Evolutionary conservation across 441 rosid genomes (phyloP).

Genomic region (Isatis lusitanica): DNA sequence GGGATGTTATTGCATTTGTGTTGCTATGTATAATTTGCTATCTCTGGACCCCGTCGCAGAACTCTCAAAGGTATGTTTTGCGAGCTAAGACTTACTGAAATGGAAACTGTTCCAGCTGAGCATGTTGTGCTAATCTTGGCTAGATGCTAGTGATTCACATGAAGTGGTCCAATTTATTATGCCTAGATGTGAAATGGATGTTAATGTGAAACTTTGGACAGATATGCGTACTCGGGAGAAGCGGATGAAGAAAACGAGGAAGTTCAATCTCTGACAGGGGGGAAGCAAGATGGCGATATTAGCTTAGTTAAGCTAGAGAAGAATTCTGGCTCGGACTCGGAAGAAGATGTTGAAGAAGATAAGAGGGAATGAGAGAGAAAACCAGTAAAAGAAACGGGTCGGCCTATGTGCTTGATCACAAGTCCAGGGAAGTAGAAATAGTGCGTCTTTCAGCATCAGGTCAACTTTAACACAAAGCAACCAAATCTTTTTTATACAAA

Average conservation of each 20-base stretch:
- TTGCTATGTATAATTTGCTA: slow-evolving; percentile 86
- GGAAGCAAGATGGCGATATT: slow-evolving; percentile 65
- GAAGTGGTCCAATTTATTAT: background rate
- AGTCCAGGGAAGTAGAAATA: slow-evolving; percentile 6
- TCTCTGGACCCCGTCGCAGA: slow-evolving; percentile 96
- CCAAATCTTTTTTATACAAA: background rate
- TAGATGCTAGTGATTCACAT: slow-evolving; percentile 5
- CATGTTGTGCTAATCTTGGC: slow-evolving; percentile 3
- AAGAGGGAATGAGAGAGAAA: slow-evolving; percentile 42
- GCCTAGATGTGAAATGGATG: background rate
- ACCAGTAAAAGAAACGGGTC: background rate
- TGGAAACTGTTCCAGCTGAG: slow-evolving; percentile 3
- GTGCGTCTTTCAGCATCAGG: slow-evolving; percentile 19
- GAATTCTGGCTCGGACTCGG: slow-evolving; percentile 42
- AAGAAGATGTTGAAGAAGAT: slow-evolving; percentile 69
- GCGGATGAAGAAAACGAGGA: slow-evolving; percentile 66
- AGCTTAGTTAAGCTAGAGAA: slow-evolving; percentile 62
- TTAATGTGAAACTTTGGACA: slow-evolving; percentile 33
- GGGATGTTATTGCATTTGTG: slow-evolving; percentile 81
- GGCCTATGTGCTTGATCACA: slow-evolving; percentile 5
- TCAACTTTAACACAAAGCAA: slow-evolving; percentile 12
- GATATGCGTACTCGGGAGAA: slow-evolving; percentile 89
- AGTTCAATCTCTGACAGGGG: slow-evolving; percentile 64
- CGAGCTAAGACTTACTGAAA: background rate
- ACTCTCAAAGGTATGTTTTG: slow-evolving; percentile 69